A percentile compares a stretch with the other conserved stretches of the same genome.
Conservation (phyloP, 176 grass and related monocot species). For the Themeda triandra region DNA sequence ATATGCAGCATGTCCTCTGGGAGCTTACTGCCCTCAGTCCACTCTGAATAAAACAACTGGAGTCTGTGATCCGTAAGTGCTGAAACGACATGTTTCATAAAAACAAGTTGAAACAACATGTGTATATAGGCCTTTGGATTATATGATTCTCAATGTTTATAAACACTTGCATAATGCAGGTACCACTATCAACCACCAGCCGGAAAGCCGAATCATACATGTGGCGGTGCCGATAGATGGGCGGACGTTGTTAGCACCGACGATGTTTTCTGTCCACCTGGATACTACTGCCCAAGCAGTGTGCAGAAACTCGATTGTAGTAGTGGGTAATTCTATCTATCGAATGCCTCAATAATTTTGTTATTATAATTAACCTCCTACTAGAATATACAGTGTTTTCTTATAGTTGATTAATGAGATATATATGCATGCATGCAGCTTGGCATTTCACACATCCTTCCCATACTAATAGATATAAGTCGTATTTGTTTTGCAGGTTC, state of each 20-base stretch:
- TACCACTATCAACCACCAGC: constrained; percentile 83
- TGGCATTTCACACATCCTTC: background rate
- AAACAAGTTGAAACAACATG: background rate
- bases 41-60: constrained; percentile 71
- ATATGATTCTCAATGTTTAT: background rate
- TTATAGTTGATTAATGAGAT: background rate
- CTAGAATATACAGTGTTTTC: background rate
- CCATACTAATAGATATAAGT: background rate
- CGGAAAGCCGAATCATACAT: constrained; percentile 73
- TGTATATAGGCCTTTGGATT: no score
- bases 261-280: constrained; percentile 79
- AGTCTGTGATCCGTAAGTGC: constrained; percentile 94
- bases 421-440: background rate
- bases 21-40: constrained; percentile 74
- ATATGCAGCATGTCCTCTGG: constrained; percentile 81
- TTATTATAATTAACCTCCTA: background rate
- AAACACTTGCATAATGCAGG: constrained; percentile 22
- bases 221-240: constrained; percentile 79
- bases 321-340: constrained; percentile 87
- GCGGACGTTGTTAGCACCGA: constrained; percentile 58
- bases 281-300: constrained; percentile 88
- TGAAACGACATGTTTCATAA: background rate
- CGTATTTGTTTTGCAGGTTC: constrained; percentile 41
- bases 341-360: constrained; percentile 17
- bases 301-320: constrained; percentile 76